Base-by-base conservation (phyloP, 1,139 yeast genomes). In the Zygoascus sp. region DNA sequence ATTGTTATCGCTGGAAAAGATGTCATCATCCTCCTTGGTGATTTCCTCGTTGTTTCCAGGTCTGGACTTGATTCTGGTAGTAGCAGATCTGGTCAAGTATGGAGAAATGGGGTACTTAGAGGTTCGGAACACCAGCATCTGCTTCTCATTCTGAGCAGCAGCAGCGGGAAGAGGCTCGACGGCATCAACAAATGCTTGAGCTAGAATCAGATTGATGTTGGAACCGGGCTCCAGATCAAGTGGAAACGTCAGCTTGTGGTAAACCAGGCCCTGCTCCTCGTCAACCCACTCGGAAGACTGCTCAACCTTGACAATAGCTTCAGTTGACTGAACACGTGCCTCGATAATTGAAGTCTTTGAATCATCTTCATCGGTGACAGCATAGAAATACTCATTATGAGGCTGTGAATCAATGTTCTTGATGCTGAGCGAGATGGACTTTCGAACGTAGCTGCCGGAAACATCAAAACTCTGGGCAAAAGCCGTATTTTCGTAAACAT, bases 181-280 rank as follows among this genome's bases (percentile, higher is more conserved):
- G 13, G 70, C 65, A 48, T 74, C 70, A 38, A 77, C 71, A 53
- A 78, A 70, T 5, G 81, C 78, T 52, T 75, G 69, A 30, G 79
- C 76, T n/a, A 83, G 66, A 39, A 70, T 67, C 48, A 92, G 58
- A 35, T 73, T 69, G 40, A 74, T 62, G 41, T 69, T 66, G 15
- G 80, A 53, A 8, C 79, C 78, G 20, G 95, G 86, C 5, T 83
- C 76, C 49, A 90, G 67, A 32, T 94, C 85, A 46, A 71, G 70
- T 16, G 89, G 85, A 30, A 85, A 66, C n/a, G 55, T 58, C 27
- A 88, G 60, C 50, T 70, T 67, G 58, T 77, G 75, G 57, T 74
- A 76, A 52, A 60, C 68, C 46, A 70, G 52, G 20, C 48, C 55
- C 9, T 45, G 46, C n/a, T 40, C 45, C 22, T 41, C 40, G 21